Conservation (phyloP, 2,329 filamentous ascomycete genomes). For the Xylariaceae sp. region DNA sequence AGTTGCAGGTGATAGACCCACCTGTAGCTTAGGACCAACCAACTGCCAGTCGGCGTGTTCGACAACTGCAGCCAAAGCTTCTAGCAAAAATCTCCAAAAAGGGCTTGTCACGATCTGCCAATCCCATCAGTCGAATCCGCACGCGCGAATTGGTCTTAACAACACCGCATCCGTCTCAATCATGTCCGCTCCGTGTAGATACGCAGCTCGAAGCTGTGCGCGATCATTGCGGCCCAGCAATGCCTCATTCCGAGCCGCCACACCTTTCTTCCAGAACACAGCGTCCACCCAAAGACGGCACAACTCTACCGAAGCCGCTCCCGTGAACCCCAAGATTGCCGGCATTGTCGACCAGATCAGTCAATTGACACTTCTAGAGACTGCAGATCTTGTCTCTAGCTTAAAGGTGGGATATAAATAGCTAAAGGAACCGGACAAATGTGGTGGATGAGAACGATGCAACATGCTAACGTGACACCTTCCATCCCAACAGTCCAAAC, state of each 20-base stretch:
- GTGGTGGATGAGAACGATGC: background rate
- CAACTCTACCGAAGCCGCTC: slow-evolving; percentile 74
- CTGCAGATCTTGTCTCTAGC: slow-evolving; percentile 88
- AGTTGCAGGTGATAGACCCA: no score
- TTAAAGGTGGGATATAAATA: slow-evolving; percentile 81
- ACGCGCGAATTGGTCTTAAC: slow-evolving; percentile 11
- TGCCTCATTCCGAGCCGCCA: slow-evolving; percentile 44
- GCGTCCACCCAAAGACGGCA: slow-evolving; percentile 64
- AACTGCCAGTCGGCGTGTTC: slow-evolving; percentile 7
- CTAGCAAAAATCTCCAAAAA: slow-evolving; percentile 28
- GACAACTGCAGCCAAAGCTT: slow-evolving; percentile 18
- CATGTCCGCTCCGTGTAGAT: slow-evolving; percentile 62
- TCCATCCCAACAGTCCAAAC: slow-evolving; percentile 60
- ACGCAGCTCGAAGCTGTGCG: slow-evolving; percentile 61
- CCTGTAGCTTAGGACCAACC: no score
- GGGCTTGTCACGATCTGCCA: slow-evolving; percentile 14
- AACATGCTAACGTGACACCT: slow-evolving; percentile 15
- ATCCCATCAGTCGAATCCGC: no score
- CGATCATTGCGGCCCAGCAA: slow-evolving; percentile 53
- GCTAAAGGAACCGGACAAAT: background rate
- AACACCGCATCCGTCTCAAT: slow-evolving; percentile 25
- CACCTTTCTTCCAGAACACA: slow-evolving; percentile 44
- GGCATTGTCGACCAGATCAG: slow-evolving; percentile 98
- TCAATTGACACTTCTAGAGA: slow-evolving; percentile 95
- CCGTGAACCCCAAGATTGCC: slow-evolving; percentile 81